Base-by-base conservation (phyloP, 495 filamentous ascomycete species). In the Podospora sp. region DNA sequence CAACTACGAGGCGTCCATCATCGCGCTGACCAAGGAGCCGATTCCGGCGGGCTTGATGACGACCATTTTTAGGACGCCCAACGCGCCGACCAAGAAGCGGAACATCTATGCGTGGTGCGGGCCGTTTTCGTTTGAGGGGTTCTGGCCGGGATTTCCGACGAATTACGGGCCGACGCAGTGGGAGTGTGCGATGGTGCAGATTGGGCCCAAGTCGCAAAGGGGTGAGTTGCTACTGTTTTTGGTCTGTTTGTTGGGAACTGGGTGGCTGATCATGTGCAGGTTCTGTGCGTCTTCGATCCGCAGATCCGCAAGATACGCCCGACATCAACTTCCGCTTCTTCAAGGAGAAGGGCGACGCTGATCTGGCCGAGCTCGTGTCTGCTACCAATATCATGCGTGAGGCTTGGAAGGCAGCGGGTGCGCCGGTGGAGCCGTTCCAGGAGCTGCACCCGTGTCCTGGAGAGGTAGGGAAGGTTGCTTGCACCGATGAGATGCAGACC, bases 261-360 rank as follows among this genome's bases (percentile, higher is more conserved):
- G n/a, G n/a, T n/a, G n/a, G n/a, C n/a, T n/a, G n/a, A n/a, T n/a
- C 2, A 2, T 14, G 12, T 14, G 8, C 14, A 65, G 83, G 83
- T n/a, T 80, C 81, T 1, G 82, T 86, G 7, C 74, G 73, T n/a
- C 72, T 86, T 22, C 73, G 72, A 14, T 83, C 83, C 0, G 71
- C 73, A 3, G 79, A 85, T 68, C 84, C 83, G 0, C 81, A 79
- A 52, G 81, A 85, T 62, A 75, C 78, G 68, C 84, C 84, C 8
- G 73, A 80, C 36, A 84, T 86, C 63, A 79, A 80, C 65, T 80
- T 86, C 71, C 79, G 81, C 66, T 85, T 83, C 73, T 87, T 86
- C 70, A 76, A 81, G 61, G 52, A 75, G 2, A 57, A 70, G 27
- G 76, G 68, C 20, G 71, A 67, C 25, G n/a, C 64, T 20, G 80